Base-by-base conservation (phyloP, 257 asterid genomes). In the Linaria vulgaris region DNA sequence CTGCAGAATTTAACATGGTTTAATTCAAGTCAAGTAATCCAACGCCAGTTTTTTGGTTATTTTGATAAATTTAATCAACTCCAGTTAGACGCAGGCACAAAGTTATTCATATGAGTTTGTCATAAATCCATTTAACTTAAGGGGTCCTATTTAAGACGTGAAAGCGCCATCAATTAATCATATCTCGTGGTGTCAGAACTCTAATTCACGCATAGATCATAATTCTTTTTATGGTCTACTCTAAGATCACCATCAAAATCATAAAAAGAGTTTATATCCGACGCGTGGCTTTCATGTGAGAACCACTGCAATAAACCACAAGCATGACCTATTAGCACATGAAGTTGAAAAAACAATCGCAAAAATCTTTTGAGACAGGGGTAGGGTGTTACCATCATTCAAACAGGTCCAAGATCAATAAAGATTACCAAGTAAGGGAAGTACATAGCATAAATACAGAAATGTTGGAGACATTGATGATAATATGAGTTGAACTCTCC, bases 1-100 rank as follows among this genome's bases (percentile, higher is more conserved):
- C 97, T 90, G 76, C 31, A 57, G 56, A 8, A 76, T 67, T 23
- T 65, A 56, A 1, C 25, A 53, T 6, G 16, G 62, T 53, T 68
- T 43, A 61, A 30, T 22, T 27, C 25, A 1, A 48, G 51, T 52
- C 49, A 60, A 46, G 49, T 21, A 34, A 56, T n/a, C n/a, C n/a
- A n/a, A n/a, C n/a, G n/a, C n/a, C n/a, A n/a, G n/a, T n/a, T n/a
- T n/a, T n/a, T n/a, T n/a, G n/a, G n/a, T n/a, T n/a, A n/a, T n/a
- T n/a, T n/a, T n/a, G n/a, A n/a, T n/a, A n/a, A n/a, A n/a, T n/a
- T n/a, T n/a, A n/a, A n/a, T 34, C 41, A 22, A 54, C 22, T 38
- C 12, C 55, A 61, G 49, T 38, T 19, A 44, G 10, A 67, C 52
- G 51, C 39, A 20, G 10, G 24, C 41, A 1, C 45, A 7, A 1